Conservation (phyloP, 2,329 filamentous ascomycete genomes). For the Fusarium foetens region DNA sequence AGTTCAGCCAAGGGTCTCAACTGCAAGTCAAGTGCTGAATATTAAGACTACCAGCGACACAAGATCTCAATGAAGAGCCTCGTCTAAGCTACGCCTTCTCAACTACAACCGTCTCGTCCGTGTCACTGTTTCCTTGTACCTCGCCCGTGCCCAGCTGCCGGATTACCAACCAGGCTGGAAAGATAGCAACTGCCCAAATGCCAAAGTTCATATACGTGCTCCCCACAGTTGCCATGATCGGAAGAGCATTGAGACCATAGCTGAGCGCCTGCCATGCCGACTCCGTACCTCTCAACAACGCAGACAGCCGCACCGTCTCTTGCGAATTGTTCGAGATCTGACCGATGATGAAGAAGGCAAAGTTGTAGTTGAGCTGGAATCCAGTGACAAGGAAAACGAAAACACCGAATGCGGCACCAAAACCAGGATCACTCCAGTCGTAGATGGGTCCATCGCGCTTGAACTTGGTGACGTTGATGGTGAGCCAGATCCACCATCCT, state of each 20-base stretch:
- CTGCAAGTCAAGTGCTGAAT: background rate
- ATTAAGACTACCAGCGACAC: background rate
- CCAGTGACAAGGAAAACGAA: constrained; percentile 73
- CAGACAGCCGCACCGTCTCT: constrained; percentile 72
- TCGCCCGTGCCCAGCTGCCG: background rate
- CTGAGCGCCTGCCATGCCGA: constrained; percentile 75
- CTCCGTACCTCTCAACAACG: constrained; percentile 72
- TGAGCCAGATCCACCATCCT: constrained; percentile 76
- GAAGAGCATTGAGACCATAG: constrained; percentile 70
- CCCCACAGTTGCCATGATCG: constrained; percentile 69
- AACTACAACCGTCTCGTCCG: background rate
- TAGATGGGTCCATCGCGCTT: constrained; percentile 63
- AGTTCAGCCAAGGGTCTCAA: background rate
- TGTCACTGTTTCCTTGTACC: background rate
- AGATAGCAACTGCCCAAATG: constrained; percentile 69
- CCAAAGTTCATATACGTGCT: constrained; percentile 74
- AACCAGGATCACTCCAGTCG: constrained; percentile 71
- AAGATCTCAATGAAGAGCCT: background rate
- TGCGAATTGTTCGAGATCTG: constrained; percentile 68
- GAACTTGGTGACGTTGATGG: constrained; percentile 70
- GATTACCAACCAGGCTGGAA: constrained; percentile 70
- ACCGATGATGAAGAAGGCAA: constrained; percentile 73
- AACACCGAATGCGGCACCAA: constrained; percentile 71
- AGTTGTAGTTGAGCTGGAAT: constrained; percentile 78
- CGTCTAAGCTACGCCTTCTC: background rate